phyloP scores from a whole-genome alignment of 495 filamentous ascomycete genomes.

The Tuber calosporum region DNA sequence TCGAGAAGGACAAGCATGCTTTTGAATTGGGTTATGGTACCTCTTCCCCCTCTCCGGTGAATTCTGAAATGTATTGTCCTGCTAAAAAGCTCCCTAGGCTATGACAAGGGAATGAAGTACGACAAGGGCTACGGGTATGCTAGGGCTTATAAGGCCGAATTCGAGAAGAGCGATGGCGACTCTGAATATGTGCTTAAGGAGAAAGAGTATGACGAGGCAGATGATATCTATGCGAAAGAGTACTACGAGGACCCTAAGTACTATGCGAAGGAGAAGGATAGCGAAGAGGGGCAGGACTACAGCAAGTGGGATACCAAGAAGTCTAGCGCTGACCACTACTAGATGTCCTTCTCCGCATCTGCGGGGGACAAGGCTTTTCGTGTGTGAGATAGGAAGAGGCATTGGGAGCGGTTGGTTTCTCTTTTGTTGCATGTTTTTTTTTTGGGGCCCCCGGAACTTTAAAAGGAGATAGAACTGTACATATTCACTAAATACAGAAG shows the following conservation, averaged over 20 bases:
- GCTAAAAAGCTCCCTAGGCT: conserved; percentile 14
- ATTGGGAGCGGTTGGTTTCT: not conserved
- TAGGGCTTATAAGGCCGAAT: conserved; percentile 23
- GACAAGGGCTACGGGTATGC: conserved; percentile 38
- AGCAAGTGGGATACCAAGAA: not conserved
- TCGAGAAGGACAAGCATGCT: conserved; percentile 15
- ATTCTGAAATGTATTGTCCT: not conserved
- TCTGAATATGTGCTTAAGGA: conserved; percentile 7
- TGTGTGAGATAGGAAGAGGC: not conserved
- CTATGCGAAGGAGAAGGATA: not conserved
- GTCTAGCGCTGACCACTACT: not conserved
- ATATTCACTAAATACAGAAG: not conserved
- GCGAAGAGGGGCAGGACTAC: not conserved
- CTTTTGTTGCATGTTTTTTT: not conserved
- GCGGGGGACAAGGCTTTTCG: not conserved
- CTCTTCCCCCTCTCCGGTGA: not conserved
- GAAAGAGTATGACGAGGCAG: not conserved
- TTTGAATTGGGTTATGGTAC: conserved; percentile 26
- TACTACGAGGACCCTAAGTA: conserved; percentile 7
- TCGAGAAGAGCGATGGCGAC: conserved; percentile 19
- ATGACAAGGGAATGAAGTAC: conserved; percentile 34
- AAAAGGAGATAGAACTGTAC: not conserved
- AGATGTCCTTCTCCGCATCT: not conserved
- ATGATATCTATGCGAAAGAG: not conserved
- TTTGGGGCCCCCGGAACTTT: not conserved